Percentiles rank a stretch among this genome's conserved stretches.
Conservation (phyloP, 805 yeast genomes). For the Sugiyamaella marilandica region DNA sequence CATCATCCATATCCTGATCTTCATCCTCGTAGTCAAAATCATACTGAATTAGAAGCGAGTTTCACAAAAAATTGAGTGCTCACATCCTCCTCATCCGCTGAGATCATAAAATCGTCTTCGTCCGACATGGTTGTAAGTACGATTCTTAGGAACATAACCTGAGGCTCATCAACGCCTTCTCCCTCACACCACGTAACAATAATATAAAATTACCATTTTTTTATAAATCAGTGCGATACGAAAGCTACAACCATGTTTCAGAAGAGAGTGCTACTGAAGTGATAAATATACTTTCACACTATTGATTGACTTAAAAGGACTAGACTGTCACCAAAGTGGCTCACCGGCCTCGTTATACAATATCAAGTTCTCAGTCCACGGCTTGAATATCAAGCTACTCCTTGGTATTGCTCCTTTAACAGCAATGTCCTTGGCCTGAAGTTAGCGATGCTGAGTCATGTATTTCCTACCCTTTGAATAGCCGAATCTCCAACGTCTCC, state of each 20-base stretch:
- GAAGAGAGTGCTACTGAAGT: too few relatives aligned
- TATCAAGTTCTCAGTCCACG: slow-evolving; percentile 25
- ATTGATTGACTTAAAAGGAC: neutral
- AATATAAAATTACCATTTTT: too few relatives aligned
- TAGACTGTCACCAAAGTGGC: slow-evolving; percentile 22
- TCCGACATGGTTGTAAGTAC: slow-evolving; percentile 29
- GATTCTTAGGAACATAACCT: neutral
- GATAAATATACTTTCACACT: too few relatives aligned
- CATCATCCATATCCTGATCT: slow-evolving; percentile 27
- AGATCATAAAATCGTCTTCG: slow-evolving; percentile 37
- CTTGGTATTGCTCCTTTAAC: slow-evolving; percentile 15
- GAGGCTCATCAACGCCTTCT: neutral
- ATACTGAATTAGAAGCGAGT: slow-evolving; percentile 21
- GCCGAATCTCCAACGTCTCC: slow-evolving; percentile 22
- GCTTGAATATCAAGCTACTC: slow-evolving; percentile 21
- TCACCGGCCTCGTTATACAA: slow-evolving; percentile 27
- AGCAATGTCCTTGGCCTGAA: slow-evolving; percentile 13
- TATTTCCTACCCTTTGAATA: slow-evolving; percentile 17
- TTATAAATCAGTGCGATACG: too few relatives aligned
- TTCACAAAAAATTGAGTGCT: slow-evolving; percentile 1
- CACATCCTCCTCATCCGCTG: slow-evolving; percentile 36
- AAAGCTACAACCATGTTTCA: too few relatives aligned
- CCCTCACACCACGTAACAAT: too few relatives aligned
- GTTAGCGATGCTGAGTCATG: neutral
- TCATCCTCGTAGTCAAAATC: slow-evolving; percentile 38